Evolutionary conservation across 306 rosid genomes (phyloP).

Genomic region (Biancaea sappan): DNA sequence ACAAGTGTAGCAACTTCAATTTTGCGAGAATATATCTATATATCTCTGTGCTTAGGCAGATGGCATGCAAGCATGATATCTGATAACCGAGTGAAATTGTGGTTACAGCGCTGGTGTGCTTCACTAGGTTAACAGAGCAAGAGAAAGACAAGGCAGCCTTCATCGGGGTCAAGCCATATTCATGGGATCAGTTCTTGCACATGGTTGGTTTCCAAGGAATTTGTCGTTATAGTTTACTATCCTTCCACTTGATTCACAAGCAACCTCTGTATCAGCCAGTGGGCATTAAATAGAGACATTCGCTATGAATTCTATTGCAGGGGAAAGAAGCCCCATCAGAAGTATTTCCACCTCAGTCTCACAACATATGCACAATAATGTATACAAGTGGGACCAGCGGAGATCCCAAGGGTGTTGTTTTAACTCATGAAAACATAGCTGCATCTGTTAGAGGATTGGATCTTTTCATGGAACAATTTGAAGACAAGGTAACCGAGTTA

Average conservation of each 20-base stretch:
- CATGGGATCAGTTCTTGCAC: constrained; percentile 75
- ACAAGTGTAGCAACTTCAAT: constrained; percentile 13
- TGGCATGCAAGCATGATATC: not conserved
- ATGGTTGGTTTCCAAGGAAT: constrained; percentile 50
- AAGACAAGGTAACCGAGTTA: constrained; percentile 94
- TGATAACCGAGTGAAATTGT: constrained; percentile 36
- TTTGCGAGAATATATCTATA: constrained; percentile 5
- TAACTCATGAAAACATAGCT: constrained; percentile 64
- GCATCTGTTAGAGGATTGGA: constrained; percentile 74
- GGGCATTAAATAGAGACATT: not conserved
- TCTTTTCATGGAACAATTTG: constrained; percentile 86
- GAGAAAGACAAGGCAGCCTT: constrained; percentile 50
- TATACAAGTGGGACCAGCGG: constrained; percentile 98
- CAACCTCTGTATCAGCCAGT: not conserved
- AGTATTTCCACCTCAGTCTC: constrained; percentile 56
- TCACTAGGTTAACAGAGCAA: constrained; percentile 71
- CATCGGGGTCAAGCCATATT: constrained; percentile 62
- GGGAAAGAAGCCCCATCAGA: constrained; percentile 71
- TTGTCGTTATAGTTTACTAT: not conserved
- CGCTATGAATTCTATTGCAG: constrained; percentile 31
- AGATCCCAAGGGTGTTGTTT: constrained; percentile 84
- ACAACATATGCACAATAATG: constrained; percentile 70
- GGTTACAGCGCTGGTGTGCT: constrained; percentile 72
- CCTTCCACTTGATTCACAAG: not conserved
- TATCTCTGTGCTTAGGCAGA: constrained; percentile 1